Evolutionary conservation across 108 stramenopile genomes (phyloP).

Genomic region (Aurantiochytrium sp.): DNA sequence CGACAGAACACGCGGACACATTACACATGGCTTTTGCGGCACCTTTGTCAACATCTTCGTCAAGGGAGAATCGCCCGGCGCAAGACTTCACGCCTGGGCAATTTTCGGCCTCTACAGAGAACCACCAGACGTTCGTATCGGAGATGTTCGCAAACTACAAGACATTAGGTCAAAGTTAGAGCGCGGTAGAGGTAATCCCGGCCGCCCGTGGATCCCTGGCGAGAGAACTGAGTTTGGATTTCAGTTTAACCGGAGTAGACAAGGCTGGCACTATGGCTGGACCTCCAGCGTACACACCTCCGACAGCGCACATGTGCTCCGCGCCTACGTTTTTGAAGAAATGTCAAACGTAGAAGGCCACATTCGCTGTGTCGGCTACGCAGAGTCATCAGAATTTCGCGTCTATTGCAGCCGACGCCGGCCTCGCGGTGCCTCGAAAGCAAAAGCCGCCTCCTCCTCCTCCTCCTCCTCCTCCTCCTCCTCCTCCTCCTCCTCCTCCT

Average conservation of each 20-base stretch:
- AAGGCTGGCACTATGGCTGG: slow-evolving; percentile 6
- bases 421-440: background rate
- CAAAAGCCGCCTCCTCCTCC: no score
- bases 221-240: background rate
- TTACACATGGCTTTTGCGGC: background rate
- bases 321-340: background rate
- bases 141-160: background rate
- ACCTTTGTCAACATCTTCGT: background rate
- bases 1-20: background rate
- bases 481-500: no score
- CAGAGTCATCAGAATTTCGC: background rate
- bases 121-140: background rate
- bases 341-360: background rate
- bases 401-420: background rate
- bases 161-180: background rate
- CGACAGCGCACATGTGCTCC: background rate
- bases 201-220: background rate
- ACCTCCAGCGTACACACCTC: background rate
- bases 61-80: no score
- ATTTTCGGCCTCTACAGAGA: background rate
- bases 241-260: background rate
- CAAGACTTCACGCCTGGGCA: background rate
- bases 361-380: background rate
- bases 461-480: no score
- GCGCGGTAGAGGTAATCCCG: background rate